A percentile compares a stretch with the other conserved stretches of the same genome.
phyloP scores from a whole-genome alignment of 2,329 filamentous ascomycete species.

The Exophiala calicioides region DNA sequence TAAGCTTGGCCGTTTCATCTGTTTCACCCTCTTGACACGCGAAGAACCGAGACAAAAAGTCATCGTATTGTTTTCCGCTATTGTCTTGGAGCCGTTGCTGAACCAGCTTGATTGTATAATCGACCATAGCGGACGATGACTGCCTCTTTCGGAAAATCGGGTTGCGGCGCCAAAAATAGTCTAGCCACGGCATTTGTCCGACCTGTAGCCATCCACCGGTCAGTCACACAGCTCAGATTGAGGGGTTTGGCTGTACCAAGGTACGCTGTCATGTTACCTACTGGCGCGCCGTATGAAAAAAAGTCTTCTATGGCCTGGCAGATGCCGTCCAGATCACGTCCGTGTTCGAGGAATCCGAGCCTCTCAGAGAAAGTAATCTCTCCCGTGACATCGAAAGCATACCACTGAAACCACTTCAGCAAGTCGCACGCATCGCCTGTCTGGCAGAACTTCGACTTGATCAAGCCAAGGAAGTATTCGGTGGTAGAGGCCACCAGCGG shows the following conservation, averaged over 20 bases:
- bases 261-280: no score
- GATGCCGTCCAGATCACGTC: constrained; percentile 41
- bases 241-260: no score
- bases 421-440: constrained; percentile 30
- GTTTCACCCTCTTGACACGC: no score
- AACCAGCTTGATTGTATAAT: no score
- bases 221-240: no score
- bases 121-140: constrained; percentile 2
- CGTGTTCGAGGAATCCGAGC: constrained; percentile 36
- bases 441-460: constrained; percentile 16
- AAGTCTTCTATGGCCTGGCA: constrained; percentile 42
- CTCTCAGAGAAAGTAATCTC: constrained; percentile 37
- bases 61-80: no score
- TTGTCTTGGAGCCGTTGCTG: no score
- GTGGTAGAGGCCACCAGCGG: constrained; percentile 5
- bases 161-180: constrained; percentile 36
- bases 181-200: constrained; percentile 43
- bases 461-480: neutral
- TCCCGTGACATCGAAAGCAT: constrained; percentile 38
- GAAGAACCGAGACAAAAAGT: no score
- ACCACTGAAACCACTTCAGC: constrained; percentile 40
- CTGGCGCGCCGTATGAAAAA: constrained; percentile 32
- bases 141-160: constrained; percentile 34
- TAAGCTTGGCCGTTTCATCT: no score
- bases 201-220: no score